These are phyloP conservation scores for Psilocybe azurescens DNA, from an alignment of 768 basidiomycete species.

Conservation along the genomic window DNA sequence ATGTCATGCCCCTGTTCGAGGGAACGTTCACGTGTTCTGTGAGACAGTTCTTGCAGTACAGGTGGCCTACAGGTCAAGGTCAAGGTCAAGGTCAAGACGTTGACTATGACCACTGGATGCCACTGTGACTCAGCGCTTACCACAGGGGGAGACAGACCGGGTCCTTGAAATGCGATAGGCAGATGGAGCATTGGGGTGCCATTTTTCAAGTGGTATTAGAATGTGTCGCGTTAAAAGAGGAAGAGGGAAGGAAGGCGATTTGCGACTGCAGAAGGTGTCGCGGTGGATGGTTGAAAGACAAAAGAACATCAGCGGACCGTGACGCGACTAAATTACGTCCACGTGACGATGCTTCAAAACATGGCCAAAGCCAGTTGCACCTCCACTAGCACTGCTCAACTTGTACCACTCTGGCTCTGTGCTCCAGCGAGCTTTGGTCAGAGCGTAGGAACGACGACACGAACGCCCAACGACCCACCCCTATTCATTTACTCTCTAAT, in stretches of 20 bases:
- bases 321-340: conserved; percentile 16
- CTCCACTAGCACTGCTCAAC: background rate
- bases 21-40: conserved; percentile 42
- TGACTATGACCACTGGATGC: background rate
- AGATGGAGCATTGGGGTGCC: conserved; percentile 56
- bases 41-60: conserved; percentile 68
- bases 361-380: background rate
- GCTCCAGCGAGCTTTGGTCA: background rate
- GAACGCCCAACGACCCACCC: background rate
- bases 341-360: conserved; percentile 16
- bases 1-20: conserved; percentile 36
- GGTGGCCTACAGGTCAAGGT: conserved; percentile 50
- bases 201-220: conserved; percentile 17
- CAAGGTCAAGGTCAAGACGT: background rate
- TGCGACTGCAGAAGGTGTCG: background rate
- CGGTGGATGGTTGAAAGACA: background rate
- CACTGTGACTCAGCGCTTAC: conserved; percentile 38
- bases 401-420: background rate
- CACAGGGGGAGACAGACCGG: conserved; percentile 70
- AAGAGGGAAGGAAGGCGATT: no score
- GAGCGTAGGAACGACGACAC: background rate
- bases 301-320: background rate
- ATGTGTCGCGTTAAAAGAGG: no score
- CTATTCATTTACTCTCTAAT: background rate
- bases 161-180: conserved; percentile 53